Base-by-base conservation (phyloP, 192 early-diverging fungal genomes). In the Backusella westeae region DNA sequence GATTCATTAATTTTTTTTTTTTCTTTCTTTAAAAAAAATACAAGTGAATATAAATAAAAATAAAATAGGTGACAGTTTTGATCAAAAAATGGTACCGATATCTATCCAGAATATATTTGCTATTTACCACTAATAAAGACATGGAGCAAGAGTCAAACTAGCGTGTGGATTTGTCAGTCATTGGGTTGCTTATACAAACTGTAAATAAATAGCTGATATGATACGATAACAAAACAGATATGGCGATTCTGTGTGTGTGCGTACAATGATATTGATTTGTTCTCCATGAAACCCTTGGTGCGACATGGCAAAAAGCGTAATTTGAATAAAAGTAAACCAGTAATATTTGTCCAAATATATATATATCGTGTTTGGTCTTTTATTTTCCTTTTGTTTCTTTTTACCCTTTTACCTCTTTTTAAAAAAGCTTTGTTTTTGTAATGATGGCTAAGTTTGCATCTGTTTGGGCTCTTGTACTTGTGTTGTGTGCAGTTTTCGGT, bases 381-480 rank as follows among this genome's bases (percentile, higher is more conserved):
- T 29, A 2, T 29, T 29, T 68, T 67, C 32, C 42, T 41, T 75
- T 12, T 75, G 9, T 67, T 42, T 44, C 21, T 46, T 69, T 76
- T 39, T 23, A 32, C 44, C 56, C 69, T 19, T 70, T 42, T 70
- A 52, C 44, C 23, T 29, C 49, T 69, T 69, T 69, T 53, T 9
- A 29, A 9, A 7, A 44, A 44, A 44, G 42, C 29, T 63, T 63
- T 63, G n/a, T 69, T 76, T 49, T 21, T 56, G 26, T 35, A 21
- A 59, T 77, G 34, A 71, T 77, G 75, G 53, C 53, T 34, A 77
- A 59, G 49, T 63, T 77, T 53, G 29, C 49, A 63, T 77, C 75
- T 77, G 26, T 66, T 15, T 77, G 68, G 75, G 46, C 75, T n/a
- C 49, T 70, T 63, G 41, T 39, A 21, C 56, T 77, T n/a, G 46